Conservation (phyloP, 1,139 yeast species). For the Debaryomyces sp. region DNA sequence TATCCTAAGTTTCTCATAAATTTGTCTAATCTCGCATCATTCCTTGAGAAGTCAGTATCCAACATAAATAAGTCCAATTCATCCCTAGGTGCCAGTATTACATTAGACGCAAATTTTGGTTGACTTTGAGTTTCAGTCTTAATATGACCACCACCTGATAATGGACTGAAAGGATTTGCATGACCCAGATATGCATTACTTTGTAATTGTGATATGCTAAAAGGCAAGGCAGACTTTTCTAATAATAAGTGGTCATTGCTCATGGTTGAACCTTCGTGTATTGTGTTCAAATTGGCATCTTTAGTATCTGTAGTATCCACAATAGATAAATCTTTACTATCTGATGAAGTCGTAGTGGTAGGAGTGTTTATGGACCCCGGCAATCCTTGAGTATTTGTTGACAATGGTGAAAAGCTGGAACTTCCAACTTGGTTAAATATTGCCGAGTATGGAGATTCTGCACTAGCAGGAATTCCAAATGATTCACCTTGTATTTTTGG, state of each 20-base stretch:
- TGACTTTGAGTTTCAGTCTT: not conserved
- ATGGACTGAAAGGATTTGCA: not conserved
- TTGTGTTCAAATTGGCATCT: not conserved
- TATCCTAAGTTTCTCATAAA: slow-evolving; percentile 18
- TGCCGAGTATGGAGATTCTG: not conserved
- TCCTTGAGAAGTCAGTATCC: slow-evolving; percentile 14
- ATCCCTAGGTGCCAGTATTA: slow-evolving; percentile 8
- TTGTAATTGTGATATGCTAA: not conserved
- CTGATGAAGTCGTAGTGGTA: not conserved
- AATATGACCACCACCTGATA: not conserved
- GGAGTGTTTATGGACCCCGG: not conserved
- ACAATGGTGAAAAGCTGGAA: not conserved
- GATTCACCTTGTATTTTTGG: not conserved
- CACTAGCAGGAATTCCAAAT: not conserved
- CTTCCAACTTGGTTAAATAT: slow-evolving; percentile 1
- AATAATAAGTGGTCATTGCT: not conserved
- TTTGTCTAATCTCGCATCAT: slow-evolving; percentile 14
- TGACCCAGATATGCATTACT: not conserved
- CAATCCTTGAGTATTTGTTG: not conserved
- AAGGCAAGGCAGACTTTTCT: not conserved
- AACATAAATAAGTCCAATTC: slow-evolving; percentile 17
- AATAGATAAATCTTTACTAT: not conserved
- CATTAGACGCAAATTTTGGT: slow-evolving; percentile 1
- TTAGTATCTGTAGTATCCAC: not conserved
- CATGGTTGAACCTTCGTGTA: not conserved